Base-by-base conservation (phyloP, 2,329 filamentous ascomycete genomes). In the Venturia nashicola region DNA sequence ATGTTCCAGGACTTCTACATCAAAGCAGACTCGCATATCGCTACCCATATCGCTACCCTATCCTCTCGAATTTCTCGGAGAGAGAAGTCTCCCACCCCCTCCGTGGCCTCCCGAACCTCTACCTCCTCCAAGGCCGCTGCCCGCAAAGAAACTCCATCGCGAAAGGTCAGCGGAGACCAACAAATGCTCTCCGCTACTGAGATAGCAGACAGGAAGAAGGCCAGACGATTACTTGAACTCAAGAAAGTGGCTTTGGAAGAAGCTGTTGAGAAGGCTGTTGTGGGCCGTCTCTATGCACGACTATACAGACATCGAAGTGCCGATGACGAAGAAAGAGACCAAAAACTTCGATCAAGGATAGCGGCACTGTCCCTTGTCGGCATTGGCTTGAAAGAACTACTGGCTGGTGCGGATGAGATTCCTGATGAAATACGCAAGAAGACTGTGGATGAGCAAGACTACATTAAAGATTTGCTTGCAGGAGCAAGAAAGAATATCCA, bases 1-100 rank as follows among this genome's bases (percentile, higher is more conserved):
- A 81, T 94, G 62, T 97, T 97, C 72, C 94, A 99, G 75, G 91
- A 96, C 65, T 99, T 97, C 74, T 99, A 99, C 72, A 79, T 83
- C 51, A 83, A 86, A 64, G 90, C 92, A 27, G 88, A 91, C 12
- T 82, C 86, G 1, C 90, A 94, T 69, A 92, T 97, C 65, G 84
- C 85, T 62, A 96, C 91, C 0, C 92, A 97, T 73, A 90, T 97
- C 67, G 88, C 87, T 43, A 85, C 88, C 2, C 80, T 97, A 16
- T 88, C 89, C 2, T 88, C 87, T 23, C 84, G 86, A 51, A 84
- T 94, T 68, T 88, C 84, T 65, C 51, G 51, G 32, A 86, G 90
- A 43, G 85, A 88, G 66, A 79, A 78, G 55, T 85, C 86, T 0
- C 81, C 83, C 1, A 75, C 80, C 0, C 77, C 82, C 1, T 81